Evolutionary conservation across 169 alveolate genomes (phyloP).

Genomic region (Plasmodium vivax): DNA sequence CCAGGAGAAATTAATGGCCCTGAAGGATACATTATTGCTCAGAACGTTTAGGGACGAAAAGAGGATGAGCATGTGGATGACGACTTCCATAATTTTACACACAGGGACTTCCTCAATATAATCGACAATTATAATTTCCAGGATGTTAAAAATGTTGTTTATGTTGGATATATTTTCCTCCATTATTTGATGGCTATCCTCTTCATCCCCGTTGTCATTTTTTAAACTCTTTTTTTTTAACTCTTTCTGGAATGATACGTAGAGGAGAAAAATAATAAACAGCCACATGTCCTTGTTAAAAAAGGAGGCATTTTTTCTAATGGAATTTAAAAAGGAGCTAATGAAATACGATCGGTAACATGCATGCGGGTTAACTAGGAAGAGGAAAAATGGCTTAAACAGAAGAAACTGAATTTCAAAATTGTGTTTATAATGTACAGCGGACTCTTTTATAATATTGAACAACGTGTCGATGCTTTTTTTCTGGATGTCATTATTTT

Average conservation of each 20-base stretch:
- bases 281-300: conserved; percentile 55
- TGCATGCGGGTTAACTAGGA: conserved; percentile 57
- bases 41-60: conserved; percentile 48
- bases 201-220: background rate
- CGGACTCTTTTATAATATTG: conserved; percentile 64
- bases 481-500: conserved; percentile 67
- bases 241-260: conserved; percentile 57
- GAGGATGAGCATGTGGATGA: conserved; percentile 63
- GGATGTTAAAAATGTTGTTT: conserved; percentile 53
- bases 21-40: conserved; percentile 55
- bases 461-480: conserved; percentile 66
- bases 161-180: conserved; percentile 58
- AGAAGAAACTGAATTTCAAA: conserved; percentile 50
- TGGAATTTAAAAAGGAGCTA: conserved; percentile 39
- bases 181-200: conserved; percentile 5
- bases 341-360: conserved; percentile 54
- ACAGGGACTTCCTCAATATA: conserved; percentile 73
- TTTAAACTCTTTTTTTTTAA: conserved; percentile 41
- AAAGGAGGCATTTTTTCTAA: conserved; percentile 70
- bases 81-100: conserved; percentile 66
- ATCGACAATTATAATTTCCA: conserved; percentile 68
- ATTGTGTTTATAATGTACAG: conserved; percentile 33
- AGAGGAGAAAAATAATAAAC: conserved; percentile 54
- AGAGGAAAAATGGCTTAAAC: conserved; percentile 68
- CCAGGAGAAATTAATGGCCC: conserved; percentile 74